Conservation (phyloP, 805 yeast genomes). For the Ogataea methylovora region DNA sequence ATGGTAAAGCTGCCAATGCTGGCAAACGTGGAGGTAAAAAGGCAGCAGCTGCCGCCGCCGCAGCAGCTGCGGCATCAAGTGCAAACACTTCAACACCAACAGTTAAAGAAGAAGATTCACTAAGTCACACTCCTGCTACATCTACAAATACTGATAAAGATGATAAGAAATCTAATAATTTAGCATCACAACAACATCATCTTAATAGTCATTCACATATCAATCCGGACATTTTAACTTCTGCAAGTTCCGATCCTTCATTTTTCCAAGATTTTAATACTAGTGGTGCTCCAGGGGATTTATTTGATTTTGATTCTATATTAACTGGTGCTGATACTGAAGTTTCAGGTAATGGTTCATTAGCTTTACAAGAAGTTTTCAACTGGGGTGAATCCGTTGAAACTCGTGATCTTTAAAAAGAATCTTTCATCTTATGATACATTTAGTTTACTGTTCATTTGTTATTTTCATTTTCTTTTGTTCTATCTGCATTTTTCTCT, state of each 20-base stretch:
- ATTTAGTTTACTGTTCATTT: slow-evolving; percentile 1
- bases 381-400: slow-evolving; percentile 38
- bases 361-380: slow-evolving; percentile 26
- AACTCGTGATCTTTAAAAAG: slow-evolving; percentile 26
- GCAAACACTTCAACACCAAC: neutral
- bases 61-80: neutral
- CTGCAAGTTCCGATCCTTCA: slow-evolving; percentile 11
- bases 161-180: too few relatives aligned
- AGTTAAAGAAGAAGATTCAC: neutral
- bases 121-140: neutral
- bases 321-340: slow-evolving; percentile 34
- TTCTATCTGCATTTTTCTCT: neutral
- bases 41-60: slow-evolving; percentile 3
- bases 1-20: neutral
- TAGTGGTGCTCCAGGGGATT: slow-evolving; percentile 23
- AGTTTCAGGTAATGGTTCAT: slow-evolving; percentile 20
- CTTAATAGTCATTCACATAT: slow-evolving; percentile 7
- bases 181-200: too few relatives aligned
- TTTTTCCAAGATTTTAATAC: slow-evolving; percentile 24
- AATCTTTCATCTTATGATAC: neutral
- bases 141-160: slow-evolving; percentile 3
- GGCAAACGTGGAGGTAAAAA: slow-evolving; percentile 1
- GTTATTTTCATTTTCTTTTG: neutral
- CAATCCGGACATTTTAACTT: slow-evolving; percentile 9
- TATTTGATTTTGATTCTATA: slow-evolving; percentile 37